Base-by-base conservation (phyloP, 306 rosid species). In the Fragaria iinumae region DNA sequence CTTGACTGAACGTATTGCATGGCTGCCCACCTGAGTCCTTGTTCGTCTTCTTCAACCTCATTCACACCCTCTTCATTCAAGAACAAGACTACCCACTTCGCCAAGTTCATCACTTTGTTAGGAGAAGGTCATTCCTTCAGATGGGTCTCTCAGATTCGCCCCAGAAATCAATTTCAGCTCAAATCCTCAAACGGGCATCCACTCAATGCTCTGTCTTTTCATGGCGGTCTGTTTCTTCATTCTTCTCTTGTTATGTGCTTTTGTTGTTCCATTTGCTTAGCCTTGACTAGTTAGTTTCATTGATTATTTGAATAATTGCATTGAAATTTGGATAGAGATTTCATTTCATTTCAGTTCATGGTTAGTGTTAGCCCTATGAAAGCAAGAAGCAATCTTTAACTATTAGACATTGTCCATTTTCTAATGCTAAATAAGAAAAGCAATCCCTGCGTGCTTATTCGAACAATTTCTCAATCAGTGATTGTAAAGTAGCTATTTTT, bases 181-280 rank as follows among this genome's bases (percentile, higher is more conserved):
- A 91, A 83, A 79, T 90, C 94, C 66, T 90, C 96, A 80, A 91
- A 94, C 89, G 96, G 91, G 84, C 86, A 85, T 74, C 91, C 90
- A 0, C 84, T 84, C 52, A 76, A 91, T 83, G 93, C 90, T 65
- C 76, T 90, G 84, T 85, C 92, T 76, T 82, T 83, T 67, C 84
- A 84, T 62, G 97, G 88, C 59, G 98, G 97, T 91, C 71, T 47
- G 91, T 84, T 72, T 66, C 67, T 81, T 77, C 34, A 18, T 65
- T 71, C 23, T 36, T 62, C 48, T 29, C 6, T 32, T 66, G 21
- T 21, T 68, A 65, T 62, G 34, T 72, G 6, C 10, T 6, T 38
- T 43, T 11, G 34, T 8, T 63, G 34, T 44, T 56, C 4, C 0
- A 9, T 57, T 43, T 5, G 43, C 11, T 18, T 32, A 38, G 52